A percentile compares a stretch with the other conserved stretches of the same genome.
phyloP scores from a whole-genome alignment of 2,329 filamentous ascomycete genomes.

The Colletotrichum tofieldiae region DNA sequence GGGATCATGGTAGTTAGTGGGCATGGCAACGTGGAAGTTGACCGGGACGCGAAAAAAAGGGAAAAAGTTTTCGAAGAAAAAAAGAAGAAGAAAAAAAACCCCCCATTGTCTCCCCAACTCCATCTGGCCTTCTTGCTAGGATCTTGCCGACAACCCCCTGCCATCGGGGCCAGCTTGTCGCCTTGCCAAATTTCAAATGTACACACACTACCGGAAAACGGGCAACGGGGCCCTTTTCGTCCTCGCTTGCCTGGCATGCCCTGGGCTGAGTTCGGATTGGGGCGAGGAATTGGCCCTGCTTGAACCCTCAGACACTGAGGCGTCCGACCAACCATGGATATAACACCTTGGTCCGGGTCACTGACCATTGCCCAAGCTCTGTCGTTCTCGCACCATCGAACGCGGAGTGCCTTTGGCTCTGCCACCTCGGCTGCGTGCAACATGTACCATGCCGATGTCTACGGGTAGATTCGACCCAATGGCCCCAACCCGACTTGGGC shows the following conservation, averaged over 20 bases:
- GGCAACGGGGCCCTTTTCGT: conserved; percentile 15
- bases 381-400: conserved; percentile 1
- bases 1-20: conserved; percentile 14
- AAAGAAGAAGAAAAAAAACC: neutral
- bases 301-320: conserved; percentile 40
- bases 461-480: neutral
- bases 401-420: conserved; percentile 6
- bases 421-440: conserved; percentile 14
- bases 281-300: conserved; percentile 25
- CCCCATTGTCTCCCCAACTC: neutral
- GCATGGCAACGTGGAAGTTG: conserved; percentile 34
- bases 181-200: conserved; percentile 37
- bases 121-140: conserved; percentile 29
- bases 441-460: too few species aligned
- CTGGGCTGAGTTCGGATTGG: conserved; percentile 19
- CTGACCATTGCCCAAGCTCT: neutral
- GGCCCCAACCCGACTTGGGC: neutral
- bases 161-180: conserved; percentile 22
- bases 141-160: conserved; percentile 35
- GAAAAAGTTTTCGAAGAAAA: conserved; percentile 21
- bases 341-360: conserved; percentile 31
- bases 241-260: conserved; percentile 21
- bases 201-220: neutral
- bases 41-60: neutral
- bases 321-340: conserved; percentile 32